These are phyloP conservation scores for Boletus smithii DNA, from an alignment of 1,284 basidiomycete genomes.

Conservation along the genomic window DNA sequence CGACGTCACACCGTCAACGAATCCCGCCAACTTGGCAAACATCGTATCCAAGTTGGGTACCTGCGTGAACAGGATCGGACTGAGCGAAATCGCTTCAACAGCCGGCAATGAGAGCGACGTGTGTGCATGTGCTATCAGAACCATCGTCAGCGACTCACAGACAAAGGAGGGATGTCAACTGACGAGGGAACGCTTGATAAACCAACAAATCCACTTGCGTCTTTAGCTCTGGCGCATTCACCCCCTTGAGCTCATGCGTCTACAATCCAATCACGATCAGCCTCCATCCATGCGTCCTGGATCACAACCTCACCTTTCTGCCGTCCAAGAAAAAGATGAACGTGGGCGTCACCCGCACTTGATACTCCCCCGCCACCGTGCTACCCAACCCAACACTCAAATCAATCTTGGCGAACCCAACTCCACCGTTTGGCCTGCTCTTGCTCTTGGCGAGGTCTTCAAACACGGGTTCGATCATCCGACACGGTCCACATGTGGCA, in stretches of 20 bases:
- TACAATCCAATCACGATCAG: conserved; percentile 36
- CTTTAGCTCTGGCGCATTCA: conserved; percentile 60
- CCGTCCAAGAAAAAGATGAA: conserved; percentile 82
- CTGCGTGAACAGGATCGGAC: conserved; percentile 75
- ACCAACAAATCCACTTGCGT: conserved; percentile 70
- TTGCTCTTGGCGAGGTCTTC: conserved; percentile 48
- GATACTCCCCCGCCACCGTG: conserved; percentile 59
- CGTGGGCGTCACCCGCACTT: conserved; percentile 78
- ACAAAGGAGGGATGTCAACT: conserved; percentile 37
- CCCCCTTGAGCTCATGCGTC: conserved; percentile 74
- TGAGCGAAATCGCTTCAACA: conserved; percentile 61
- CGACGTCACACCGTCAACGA: conserved; percentile 48
- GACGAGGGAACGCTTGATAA: conserved; percentile 75
- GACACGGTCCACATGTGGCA: conserved; percentile 59
- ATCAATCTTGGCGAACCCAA: conserved; percentile 81
- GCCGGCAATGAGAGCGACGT: conserved; percentile 57
- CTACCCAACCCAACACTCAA: conserved; percentile 63
- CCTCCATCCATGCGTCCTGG: not conserved
- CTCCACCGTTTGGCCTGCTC: conserved; percentile 38
- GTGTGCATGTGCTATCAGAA: conserved; percentile 71
- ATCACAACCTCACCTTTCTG: conserved; percentile 51
- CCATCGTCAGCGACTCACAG: conserved; percentile 6
- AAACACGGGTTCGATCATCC: conserved; percentile 62
- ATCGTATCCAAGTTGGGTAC: conserved; percentile 68
- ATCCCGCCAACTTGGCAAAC: conserved; percentile 58